Evolutionary conservation across 2,329 filamentous ascomycete genomes (phyloP), one percentile per base, ranked within the genome.

Genomic region (Talaromyces rugulosus): DNA sequence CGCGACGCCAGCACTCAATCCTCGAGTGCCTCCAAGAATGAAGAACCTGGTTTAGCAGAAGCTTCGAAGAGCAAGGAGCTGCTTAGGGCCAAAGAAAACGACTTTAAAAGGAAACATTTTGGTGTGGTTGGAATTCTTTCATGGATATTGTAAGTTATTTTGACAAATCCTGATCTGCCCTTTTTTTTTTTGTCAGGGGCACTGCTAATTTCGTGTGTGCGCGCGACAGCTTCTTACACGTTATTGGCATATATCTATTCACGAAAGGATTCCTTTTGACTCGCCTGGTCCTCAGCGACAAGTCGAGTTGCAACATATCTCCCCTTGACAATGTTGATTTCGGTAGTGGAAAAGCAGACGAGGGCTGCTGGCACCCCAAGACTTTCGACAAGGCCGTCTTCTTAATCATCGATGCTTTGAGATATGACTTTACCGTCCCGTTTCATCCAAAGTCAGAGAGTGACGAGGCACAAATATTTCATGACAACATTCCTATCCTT

Each of bases 381-480:
- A 91, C 87, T 1, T 99, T 98, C 73, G 86, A 96, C 65, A 95
- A 93, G 73, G 93, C 94, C 11, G 88, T 99, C 54, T 85, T 99
- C 28, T 85, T 99, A 61, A 80, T 99, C 57, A 89, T 99, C 62
- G 95, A 99, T 75, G 95, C 95, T 59, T 83, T 99, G 62, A 89
- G 95, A 63, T 99, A 99, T 77, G 95, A 99, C 76, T 99, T 99
- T 70, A 96, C 94, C 0, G 86, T 98, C 11, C 95, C 95, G 0
- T 88, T 89, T 63, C 76, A 82, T 67, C 71, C 78, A 55, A 80
- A 79, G 36, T 70, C 77, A 8, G 71, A 77, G 58, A 71, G 72
- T 56, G 78, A 82, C 36, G 68, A 74, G 50, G 77, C 82, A 12
- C 85, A 85, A 64, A 79, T 89, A 63, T 99, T 91, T 75, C 93